phyloP scores from a whole-genome alignment of 441 rosid species.

The Adansonia rubrostipa region DNA sequence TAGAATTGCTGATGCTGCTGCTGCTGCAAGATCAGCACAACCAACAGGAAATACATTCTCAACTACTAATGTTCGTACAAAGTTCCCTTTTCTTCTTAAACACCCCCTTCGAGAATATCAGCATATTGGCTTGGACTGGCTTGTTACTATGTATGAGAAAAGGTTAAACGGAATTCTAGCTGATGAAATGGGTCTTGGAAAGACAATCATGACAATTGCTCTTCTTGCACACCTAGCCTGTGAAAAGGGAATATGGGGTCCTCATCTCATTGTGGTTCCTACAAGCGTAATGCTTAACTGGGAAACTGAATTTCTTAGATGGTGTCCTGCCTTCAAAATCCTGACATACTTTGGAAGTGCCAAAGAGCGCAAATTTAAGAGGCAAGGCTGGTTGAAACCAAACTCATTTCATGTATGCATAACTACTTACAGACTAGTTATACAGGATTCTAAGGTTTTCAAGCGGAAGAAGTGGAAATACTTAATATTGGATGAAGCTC shows the following conservation, averaged over 20 bases:
- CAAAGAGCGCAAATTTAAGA: constrained; percentile 91
- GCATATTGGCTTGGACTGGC: constrained; percentile 99
- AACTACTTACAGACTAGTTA: constrained; percentile 95
- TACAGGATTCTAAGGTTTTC: constrained; percentile 96
- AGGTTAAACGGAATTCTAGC: constrained; percentile 97
- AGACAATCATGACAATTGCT: constrained; percentile 99
- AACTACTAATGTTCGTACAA: constrained; percentile 96
- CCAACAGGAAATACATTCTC: constrained; percentile 98
- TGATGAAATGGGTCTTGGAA: constrained; percentile 99
- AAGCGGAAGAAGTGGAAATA: constrained; percentile 99
- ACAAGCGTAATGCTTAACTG: constrained; percentile 99
- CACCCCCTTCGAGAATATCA: constrained; percentile 98
- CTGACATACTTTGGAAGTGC: constrained; percentile 99
- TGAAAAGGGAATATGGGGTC: constrained; percentile 99
- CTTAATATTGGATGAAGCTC: constrained; percentile 99
- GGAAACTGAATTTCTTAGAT: constrained; percentile 99
- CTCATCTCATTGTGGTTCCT: constrained; percentile 99
- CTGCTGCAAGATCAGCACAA: constrained; percentile 99
- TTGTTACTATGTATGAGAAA: constrained; percentile 98
- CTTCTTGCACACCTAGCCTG: constrained; percentile 98
- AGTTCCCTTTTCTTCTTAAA: constrained; percentile 97
- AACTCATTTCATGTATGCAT: constrained; percentile 97
- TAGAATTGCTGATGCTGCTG: constrained; percentile 98
- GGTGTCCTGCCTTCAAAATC: constrained; percentile 99
- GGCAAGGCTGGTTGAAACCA: constrained; percentile 99